Evolutionary conservation across 1,139 yeast genomes (phyloP).

Genomic region (Diutina scorzettiae): DNA sequence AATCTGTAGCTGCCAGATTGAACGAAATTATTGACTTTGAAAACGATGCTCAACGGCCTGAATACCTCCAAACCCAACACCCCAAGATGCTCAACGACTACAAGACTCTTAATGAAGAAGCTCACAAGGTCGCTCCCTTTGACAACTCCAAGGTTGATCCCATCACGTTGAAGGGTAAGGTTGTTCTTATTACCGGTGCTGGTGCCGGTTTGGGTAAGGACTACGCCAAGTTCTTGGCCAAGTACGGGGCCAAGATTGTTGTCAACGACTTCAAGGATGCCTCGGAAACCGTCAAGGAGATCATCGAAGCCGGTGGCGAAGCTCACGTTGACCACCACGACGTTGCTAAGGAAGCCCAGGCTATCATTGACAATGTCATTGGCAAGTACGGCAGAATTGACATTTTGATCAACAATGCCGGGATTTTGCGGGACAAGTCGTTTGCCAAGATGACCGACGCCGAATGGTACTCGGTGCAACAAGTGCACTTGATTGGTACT

Average conservation of each 20-base stretch:
- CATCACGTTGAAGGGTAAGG: slow-evolving; percentile 63
- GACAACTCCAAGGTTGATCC: slow-evolving; percentile 40
- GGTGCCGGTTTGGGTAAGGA: slow-evolving; percentile 93
- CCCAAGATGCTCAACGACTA: slow-evolving; percentile 59
- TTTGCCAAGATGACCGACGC: slow-evolving; percentile 73
- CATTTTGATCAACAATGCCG: slow-evolving; percentile 84
- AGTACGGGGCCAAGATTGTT: slow-evolving; percentile 90
- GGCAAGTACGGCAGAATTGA: slow-evolving; percentile 76
- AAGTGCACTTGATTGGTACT: slow-evolving; percentile 78
- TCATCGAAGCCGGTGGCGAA: slow-evolving; percentile 61
- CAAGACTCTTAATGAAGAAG: slow-evolving; percentile 38
- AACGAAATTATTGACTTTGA: slow-evolving; percentile 52
- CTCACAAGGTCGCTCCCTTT: slow-evolving; percentile 41
- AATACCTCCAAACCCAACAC: slow-evolving; percentile 44
- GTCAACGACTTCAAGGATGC: slow-evolving; percentile 87
- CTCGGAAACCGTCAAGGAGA: slow-evolving; percentile 61
- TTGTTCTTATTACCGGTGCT: slow-evolving; percentile 89
- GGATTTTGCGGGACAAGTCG: slow-evolving; percentile 84
- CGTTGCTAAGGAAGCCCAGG: slow-evolving; percentile 67
- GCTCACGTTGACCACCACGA: slow-evolving; percentile 81
- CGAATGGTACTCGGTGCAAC: slow-evolving; percentile 75
- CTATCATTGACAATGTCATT: slow-evolving; percentile 69
- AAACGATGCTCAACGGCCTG: slow-evolving; percentile 35
- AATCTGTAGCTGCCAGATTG: slow-evolving; percentile 65
- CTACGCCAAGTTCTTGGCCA: slow-evolving; percentile 77